Evolutionary conservation across 495 filamentous ascomycete species (phyloP).

Genomic region (Penicillium fimorum): DNA sequence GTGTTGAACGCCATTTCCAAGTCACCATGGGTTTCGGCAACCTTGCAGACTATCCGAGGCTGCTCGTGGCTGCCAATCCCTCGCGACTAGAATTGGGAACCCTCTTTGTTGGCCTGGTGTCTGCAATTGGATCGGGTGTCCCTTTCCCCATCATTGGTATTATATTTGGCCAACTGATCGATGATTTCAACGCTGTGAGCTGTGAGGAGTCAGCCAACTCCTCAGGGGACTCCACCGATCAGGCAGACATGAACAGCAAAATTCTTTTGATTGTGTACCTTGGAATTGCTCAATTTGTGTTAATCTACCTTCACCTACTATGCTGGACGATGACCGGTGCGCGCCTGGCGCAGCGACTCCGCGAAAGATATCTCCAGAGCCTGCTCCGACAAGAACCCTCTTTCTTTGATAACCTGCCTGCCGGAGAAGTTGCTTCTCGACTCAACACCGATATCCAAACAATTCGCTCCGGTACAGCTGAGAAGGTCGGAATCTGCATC

Average conservation of each 20-base stretch:
- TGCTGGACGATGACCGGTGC: slow-evolving; percentile 63
- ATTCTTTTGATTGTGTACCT: slow-evolving; percentile 63
- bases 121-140: slow-evolving; percentile 60
- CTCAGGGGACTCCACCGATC: slow-evolving; percentile 25
- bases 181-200: slow-evolving; percentile 61
- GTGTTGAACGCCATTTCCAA: slow-evolving; percentile 7
- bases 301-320: slow-evolving; percentile 51
- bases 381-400: slow-evolving; percentile 60
- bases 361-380: slow-evolving; percentile 55
- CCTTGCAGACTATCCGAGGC: slow-evolving; percentile 39
- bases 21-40: slow-evolving; percentile 32
- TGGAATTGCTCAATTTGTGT: slow-evolving; percentile 58
- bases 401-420: slow-evolving; percentile 56
- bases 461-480: slow-evolving; percentile 61
- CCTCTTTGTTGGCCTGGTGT: slow-evolving; percentile 42
- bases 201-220: slow-evolving; percentile 38
- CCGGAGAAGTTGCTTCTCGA: slow-evolving; percentile 61
- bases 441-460: slow-evolving; percentile 60
- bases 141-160: slow-evolving; percentile 69
- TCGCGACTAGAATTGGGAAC: slow-evolving; percentile 20
- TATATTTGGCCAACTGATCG: slow-evolving; percentile 65
- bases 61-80: slow-evolving; percentile 40
- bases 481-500: slow-evolving; percentile 64
- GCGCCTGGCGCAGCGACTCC: slow-evolving; percentile 60
- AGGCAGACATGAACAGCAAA: slow-evolving; percentile 52